phyloP scores from a whole-genome alignment of 768 basidiomycete species.

The Mrakia frigida region DNA sequence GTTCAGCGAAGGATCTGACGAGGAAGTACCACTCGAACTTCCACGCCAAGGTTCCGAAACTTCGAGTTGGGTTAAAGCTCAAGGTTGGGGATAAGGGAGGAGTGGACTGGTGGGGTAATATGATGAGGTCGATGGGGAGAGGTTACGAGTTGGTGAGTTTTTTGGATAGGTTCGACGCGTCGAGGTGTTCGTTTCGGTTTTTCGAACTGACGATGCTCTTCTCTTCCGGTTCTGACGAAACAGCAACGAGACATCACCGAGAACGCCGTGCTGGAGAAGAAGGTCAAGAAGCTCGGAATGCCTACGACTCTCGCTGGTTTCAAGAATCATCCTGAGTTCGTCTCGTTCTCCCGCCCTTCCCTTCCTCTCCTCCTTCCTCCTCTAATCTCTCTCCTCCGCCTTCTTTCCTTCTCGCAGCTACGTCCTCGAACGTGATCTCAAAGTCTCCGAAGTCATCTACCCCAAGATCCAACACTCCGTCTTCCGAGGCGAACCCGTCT shows the following conservation, averaged over 20 bases:
- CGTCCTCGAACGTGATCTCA: conserved; percentile 78
- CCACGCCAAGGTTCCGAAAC: conserved; percentile 57
- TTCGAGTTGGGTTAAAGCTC: conserved; percentile 44
- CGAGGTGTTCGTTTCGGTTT: not conserved
- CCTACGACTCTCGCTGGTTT: conserved; percentile 83
- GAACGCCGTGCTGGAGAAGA: conserved; percentile 74
- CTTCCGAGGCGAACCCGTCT: conserved; percentile 90
- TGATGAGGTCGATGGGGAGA: conserved; percentile 59
- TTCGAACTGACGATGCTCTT: too few species aligned
- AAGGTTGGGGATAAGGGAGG: conserved; percentile 49
- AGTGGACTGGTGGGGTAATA: conserved; percentile 72
- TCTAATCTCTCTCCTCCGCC: not conserved
- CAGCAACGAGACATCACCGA: conserved; percentile 90
- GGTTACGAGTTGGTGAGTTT: conserved; percentile 72
- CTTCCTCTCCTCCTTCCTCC: too few species aligned
- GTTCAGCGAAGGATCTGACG: conserved; percentile 85
- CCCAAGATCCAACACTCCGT: conserved; percentile 64
- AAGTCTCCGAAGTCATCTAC: conserved; percentile 76
- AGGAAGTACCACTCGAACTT: conserved; percentile 78
- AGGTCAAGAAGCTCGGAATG: conserved; percentile 76
- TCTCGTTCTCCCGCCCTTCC: too few species aligned
- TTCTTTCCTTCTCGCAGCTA: conserved; percentile 53
- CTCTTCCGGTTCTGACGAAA: conserved; percentile 18
- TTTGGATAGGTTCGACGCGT: not conserved
- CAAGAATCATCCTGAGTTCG: conserved; percentile 89